phyloP scores from a whole-genome alignment of 75 land plant species.

The Picea sitchensis region DNA sequence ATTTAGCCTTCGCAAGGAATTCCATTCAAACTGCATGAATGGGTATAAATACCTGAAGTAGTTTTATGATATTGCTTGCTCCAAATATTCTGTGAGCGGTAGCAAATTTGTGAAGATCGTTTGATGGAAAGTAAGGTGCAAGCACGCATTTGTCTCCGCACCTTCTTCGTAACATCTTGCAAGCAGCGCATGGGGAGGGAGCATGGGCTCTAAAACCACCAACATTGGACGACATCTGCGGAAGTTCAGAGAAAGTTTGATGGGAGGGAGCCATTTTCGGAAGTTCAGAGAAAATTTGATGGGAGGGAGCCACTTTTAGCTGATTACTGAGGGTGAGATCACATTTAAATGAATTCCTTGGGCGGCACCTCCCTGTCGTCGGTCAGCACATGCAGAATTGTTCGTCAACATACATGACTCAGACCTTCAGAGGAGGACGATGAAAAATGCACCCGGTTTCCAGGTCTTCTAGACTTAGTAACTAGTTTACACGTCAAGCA shows the following conservation, averaged over 20 bases:
- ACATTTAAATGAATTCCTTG: neutral
- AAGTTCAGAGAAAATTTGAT: neutral
- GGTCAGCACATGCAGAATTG: neutral
- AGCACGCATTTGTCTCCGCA: conserved; percentile 30
- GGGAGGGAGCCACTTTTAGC: neutral
- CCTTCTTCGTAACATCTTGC: conserved; percentile 29
- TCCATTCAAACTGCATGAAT: too few relatives aligned
- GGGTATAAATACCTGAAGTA: conserved; percentile 14
- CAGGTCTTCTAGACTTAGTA: neutral
- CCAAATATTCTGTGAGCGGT: conserved; percentile 36
- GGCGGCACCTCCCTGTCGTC: neutral
- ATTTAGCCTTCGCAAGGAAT: too few relatives aligned
- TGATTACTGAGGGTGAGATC: neutral
- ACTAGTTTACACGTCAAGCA: neutral
- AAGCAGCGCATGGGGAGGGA: conserved; percentile 34
- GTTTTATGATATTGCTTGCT: conserved; percentile 30
- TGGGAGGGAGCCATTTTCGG: neutral
- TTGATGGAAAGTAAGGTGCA: conserved; percentile 35
- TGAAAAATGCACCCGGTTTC: conserved; percentile 1
- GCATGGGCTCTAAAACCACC: neutral
- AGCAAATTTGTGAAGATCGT: conserved; percentile 27
- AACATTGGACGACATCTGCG: neutral
- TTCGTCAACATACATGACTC: neutral
- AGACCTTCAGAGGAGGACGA: neutral
- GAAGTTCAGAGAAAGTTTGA: neutral